A percentile compares a stretch with the other conserved stretches of the same genome.
These are phyloP conservation scores for Phylloporus arenicola DNA, from an alignment of 768 basidiomycete species.

Conservation along the genomic window DNA sequence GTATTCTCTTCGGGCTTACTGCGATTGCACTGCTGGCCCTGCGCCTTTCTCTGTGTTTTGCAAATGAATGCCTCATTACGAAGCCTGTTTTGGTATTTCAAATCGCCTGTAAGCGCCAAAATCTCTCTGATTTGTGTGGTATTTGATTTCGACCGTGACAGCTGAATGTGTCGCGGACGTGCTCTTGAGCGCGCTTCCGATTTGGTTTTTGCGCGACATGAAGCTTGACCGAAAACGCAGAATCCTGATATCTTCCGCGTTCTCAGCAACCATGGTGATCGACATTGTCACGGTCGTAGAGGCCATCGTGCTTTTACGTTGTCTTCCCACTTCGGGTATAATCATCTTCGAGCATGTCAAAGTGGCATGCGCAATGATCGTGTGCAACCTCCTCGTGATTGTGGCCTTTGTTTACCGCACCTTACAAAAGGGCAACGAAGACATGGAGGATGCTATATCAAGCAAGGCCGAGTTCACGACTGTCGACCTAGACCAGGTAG, in stretches of 20 bases:
- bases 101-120: constrained; percentile 8
- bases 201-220: constrained; percentile 11
- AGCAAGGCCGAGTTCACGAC: constrained; percentile 12
- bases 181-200: constrained; percentile 18
- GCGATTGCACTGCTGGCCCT: constrained; percentile 2
- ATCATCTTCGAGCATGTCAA: constrained; percentile 23
- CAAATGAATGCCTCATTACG: constrained; percentile 2
- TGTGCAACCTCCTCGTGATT: constrained; percentile 25
- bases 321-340: neutral
- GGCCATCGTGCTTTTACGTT: constrained; percentile 3
- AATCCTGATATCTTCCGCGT: constrained; percentile 15
- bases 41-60: constrained; percentile 11
- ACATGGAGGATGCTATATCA: neutral
- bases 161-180: constrained; percentile 20
- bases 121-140: neutral
- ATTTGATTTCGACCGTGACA: neutral
- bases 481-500: constrained; percentile 2
- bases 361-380: constrained; percentile 13
- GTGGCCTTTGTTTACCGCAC: constrained; percentile 16
- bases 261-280: constrained; percentile 22
- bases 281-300: constrained; percentile 16
- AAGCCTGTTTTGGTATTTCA: constrained; percentile 5
- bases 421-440: neutral
- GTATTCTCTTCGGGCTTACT: constrained; percentile 14
- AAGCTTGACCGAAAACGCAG: constrained; percentile 13